Evolutionary conservation across 169 alveolate species (phyloP).

Genomic region (Cyclospora cayetanensis): DNA sequence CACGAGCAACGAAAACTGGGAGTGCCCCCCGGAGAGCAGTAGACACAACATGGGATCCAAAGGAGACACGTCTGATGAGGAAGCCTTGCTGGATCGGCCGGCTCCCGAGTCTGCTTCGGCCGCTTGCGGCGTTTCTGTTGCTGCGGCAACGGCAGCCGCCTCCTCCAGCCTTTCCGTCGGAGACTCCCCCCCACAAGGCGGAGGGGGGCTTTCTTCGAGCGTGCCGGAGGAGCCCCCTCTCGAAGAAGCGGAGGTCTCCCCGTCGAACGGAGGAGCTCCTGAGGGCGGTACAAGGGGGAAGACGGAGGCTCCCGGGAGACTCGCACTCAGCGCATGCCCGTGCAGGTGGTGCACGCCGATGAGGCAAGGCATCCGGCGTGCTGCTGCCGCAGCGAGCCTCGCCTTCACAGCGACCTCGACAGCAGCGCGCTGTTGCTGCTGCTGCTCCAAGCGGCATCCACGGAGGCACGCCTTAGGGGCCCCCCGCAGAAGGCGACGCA

Average conservation of each 20-base stretch:
- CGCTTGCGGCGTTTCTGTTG: not conserved
- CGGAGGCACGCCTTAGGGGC: not conserved
- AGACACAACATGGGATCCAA: not conserved
- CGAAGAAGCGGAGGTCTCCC: too few species aligned
- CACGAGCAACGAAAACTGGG: too few species aligned
- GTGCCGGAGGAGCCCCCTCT: too few species aligned
- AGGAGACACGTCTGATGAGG: not conserved
- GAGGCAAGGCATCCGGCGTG: not conserved
- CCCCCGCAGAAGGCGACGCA: not conserved
- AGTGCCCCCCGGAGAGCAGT: conserved; percentile 67
- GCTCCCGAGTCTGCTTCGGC: not conserved
- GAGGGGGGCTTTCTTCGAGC: too few species aligned
- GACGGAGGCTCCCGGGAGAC: conserved; percentile 23
- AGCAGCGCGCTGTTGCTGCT: not conserved
- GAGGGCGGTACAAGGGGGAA: not conserved
- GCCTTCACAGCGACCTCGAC: conserved; percentile 36
- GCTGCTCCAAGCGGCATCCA: not conserved
- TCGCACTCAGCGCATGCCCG: conserved; percentile 55
- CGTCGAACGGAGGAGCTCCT: not conserved
- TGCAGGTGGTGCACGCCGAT: conserved; percentile 66
- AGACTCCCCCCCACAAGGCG: too few species aligned
- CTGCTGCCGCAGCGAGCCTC: not conserved
- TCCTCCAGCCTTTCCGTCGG: too few species aligned
- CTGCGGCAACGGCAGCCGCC: not conserved
- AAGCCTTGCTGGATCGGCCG: not conserved